Evolutionary conservation across 2,329 filamentous ascomycete species (phyloP), one percentile per base, ranked within the genome.

Genomic region (Cladosporium colombiae): DNA sequence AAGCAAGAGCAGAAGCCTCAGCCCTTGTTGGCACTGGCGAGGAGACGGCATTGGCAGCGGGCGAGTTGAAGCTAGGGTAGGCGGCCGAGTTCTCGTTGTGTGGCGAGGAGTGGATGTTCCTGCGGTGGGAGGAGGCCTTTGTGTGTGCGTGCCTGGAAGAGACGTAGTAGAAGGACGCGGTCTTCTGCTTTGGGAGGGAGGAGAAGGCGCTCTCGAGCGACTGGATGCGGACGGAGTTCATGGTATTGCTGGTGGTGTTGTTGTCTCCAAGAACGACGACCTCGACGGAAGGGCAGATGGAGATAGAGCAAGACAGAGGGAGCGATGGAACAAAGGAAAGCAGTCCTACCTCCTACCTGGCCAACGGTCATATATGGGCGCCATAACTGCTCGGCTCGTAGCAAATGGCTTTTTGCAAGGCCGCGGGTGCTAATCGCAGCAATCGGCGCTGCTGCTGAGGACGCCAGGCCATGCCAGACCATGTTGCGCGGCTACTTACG

Each of bases 1-100:
- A 83, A 0, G 88, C 86, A 25, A 93, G 82, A 1, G 88, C 84
- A 4, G 79, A 67, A 33, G 56, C 35, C 50, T 65, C 63, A 56
- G 61, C 61, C 35, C 52, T 63, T 52, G 61, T 55, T 0, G 50
- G 25, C 18, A 27, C 27, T 25, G 1, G 11, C 14, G 49, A 25
- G 35, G 61, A 53, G 27, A 53, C 49, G 31, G 61, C 61, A 46
- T 53, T 63, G 11, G 61, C 61, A 35, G 50, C 50, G n/a, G 61
- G 61, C 10, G 61, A 63, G 35, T 63, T 56, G 50, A 63, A 63
- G 35, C 21, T 63, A 29, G 61, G 61, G 61, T 63, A 63, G 35
- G 61, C 61, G 35, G 61, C 61, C 7, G 61, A 63, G 18, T 63
- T 46, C 49, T 63, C 61, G 35, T 63, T 63, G 61, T 63, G 61